Conservation (phyloP, 139 green algal species). For the Chlorella sp. region DNA sequence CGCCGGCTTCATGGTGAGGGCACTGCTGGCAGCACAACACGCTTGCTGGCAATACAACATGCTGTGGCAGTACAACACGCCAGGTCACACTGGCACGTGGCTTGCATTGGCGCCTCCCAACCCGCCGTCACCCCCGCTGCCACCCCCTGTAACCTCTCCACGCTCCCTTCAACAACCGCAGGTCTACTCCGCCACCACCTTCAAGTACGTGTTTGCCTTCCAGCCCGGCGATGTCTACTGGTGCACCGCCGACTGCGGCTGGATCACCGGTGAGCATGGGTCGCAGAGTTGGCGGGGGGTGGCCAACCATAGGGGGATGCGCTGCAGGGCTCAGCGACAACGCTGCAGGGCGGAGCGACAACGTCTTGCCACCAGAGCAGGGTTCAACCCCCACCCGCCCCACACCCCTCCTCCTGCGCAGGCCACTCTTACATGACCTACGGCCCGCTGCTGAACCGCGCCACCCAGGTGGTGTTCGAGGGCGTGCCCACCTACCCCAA, state of each 20-base stretch:
- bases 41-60: too few species aligned
- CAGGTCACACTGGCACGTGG: too few species aligned
- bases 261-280: slow-evolving; percentile 86
- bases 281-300: neutral
- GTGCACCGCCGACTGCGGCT: slow-evolving; percentile 97
- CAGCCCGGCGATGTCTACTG: slow-evolving; percentile 90
- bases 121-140: too few species aligned
- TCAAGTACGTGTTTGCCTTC: slow-evolving; percentile 80
- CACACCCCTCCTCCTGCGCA: neutral
- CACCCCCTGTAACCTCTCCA: too few species aligned
- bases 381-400: neutral
- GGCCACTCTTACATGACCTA: slow-evolving; percentile 89
- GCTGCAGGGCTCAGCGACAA: neutral
- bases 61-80: too few species aligned
- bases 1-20: slow-evolving; percentile 31
- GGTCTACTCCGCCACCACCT: slow-evolving; percentile 78
- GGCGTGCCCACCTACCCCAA: slow-evolving; percentile 90
- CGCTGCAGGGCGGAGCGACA: neutral
- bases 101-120: too few species aligned
- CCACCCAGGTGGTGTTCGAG: slow-evolving; percentile 91
- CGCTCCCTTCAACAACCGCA: slow-evolving; percentile 44
- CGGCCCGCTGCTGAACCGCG: slow-evolving; percentile 89
- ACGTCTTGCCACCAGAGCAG: too few species aligned
- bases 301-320: neutral
- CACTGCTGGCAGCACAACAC: too few species aligned